Evolutionary conservation across 768 basidiomycete species (phyloP), one percentile per base, ranked within the genome.

Genomic region (Amylocystis lapponica): DNA sequence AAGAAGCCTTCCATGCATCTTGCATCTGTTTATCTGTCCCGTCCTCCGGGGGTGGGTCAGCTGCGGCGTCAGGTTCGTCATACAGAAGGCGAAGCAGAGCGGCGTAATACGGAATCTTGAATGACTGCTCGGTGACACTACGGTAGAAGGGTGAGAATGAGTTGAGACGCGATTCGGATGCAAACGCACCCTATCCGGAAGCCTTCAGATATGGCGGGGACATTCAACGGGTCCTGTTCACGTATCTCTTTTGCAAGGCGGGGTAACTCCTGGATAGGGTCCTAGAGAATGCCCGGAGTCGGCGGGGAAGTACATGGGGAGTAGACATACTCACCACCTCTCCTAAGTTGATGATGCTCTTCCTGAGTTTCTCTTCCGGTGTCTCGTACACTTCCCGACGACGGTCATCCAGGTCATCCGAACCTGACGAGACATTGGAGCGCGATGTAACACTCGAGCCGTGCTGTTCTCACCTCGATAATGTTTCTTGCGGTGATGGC

Each of bases 71-170:
- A 29, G 64, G 53, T 27, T 62, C 69, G 54, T 78, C 74, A 53
- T 79, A 74, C 29, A 97, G 68, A 29, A 81, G 65, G 17, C 82
- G 75, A 36, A 96, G 71, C 14, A 97, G 66, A 10, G 87, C 79
- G 11, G 89, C 89, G 64, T 92, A 93, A 58, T 81, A 86, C 0
- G 91, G 85, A 27, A 89, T 86, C 70, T 98, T 99, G 71, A 81
- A 93, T 0, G 94, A 93, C 54, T 96, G 86, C 65, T 97, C 90
- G 1, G 85, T 90, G 40, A 90, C 79, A 38, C 89, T 92, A 57
- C 4, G 34, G 11, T 11, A n/a, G 27, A 26, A 16, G 33, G 50
- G 36, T 62, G 39, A 43, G 48, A 35, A 22, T 17, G 21, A 23
- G 17, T 22, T n/a, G 29, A 2, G 16, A 34, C 8, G 3, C 8